phyloP scores from a whole-genome alignment of 1,284 basidiomycete genomes.

The Puccinia novopanici region DNA sequence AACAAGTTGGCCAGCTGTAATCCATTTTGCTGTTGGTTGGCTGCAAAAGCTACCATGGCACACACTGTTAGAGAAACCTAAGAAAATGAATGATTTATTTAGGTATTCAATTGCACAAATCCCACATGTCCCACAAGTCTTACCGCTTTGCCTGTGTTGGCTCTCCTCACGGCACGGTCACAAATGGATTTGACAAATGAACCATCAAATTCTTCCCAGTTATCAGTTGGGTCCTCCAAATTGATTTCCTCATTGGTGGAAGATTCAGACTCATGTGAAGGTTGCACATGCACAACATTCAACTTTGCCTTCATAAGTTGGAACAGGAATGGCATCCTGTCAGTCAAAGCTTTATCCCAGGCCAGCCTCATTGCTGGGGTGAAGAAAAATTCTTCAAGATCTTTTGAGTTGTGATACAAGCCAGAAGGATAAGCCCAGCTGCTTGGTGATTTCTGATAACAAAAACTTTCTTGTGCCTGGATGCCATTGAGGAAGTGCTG shows the following conservation, averaged over 20 bases:
- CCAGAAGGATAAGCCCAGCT: background rate
- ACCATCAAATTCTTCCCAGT: too few species aligned
- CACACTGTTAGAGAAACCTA: conserved; percentile 2
- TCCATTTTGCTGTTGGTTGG: conserved; percentile 2
- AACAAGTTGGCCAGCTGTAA: conserved; percentile 4
- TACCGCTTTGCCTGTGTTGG: too few species aligned
- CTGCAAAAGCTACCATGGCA: conserved; percentile 9
- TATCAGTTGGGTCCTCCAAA: too few species aligned
- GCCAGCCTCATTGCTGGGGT: background rate
- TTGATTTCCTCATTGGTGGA: background rate
- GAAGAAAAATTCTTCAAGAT: background rate
- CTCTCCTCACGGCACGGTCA: too few species aligned
- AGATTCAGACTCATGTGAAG: too few species aligned
- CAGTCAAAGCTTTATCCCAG: background rate
- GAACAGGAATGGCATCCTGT: too few species aligned
- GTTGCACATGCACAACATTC: too few species aligned
- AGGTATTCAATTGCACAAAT: too few species aligned
- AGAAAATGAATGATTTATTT: background rate
- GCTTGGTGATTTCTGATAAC: background rate
- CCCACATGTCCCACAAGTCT: too few species aligned
- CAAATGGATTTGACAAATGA: too few species aligned
- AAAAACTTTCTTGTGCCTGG: background rate
- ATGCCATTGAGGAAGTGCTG: background rate
- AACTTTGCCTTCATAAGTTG: background rate
- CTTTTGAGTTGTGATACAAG: background rate